Conservation (phyloP, 2,329 filamentous ascomycete species). For the Fusarium sp. region DNA sequence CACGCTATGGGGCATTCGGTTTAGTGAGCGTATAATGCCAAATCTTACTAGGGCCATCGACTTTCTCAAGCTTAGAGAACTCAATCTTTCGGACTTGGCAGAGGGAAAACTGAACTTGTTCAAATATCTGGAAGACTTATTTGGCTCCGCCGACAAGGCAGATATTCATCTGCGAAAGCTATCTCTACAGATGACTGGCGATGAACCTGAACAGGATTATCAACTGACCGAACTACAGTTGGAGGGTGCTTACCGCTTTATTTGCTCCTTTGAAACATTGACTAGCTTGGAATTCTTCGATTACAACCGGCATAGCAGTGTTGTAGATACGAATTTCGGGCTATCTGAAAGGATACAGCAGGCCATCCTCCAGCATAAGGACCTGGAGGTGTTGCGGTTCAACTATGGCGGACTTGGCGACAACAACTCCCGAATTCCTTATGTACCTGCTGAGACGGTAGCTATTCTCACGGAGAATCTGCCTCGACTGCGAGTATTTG, state of each 20-base stretch:
- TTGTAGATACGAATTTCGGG: fast-evolving
- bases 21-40: fast-evolving
- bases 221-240: background rate
- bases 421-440: background rate
- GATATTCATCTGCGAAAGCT: background rate
- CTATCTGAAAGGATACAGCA: background rate
- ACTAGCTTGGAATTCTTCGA: background rate
- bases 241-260: slow-evolving; percentile 12
- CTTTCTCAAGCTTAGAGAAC: slow-evolving; percentile 14
- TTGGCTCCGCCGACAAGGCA: background rate
- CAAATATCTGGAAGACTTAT: slow-evolving; percentile 1
- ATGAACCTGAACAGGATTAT: fast-evolving
- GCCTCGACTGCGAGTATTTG: background rate
- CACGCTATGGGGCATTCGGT: too few relatives aligned
- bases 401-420: background rate
- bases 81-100: fast-evolving
- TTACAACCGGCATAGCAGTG: background rate
- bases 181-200: background rate
- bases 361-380: background rate
- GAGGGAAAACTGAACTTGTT: background rate
- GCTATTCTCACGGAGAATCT: background rate
- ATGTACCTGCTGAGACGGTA: fast-evolving
- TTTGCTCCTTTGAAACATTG: slow-evolving; percentile 14
- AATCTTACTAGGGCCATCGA: background rate
- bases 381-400: background rate